These are phyloP conservation scores for Datura wrightii DNA, from an alignment of 257 asterid species.

Conservation along the genomic window DNA sequence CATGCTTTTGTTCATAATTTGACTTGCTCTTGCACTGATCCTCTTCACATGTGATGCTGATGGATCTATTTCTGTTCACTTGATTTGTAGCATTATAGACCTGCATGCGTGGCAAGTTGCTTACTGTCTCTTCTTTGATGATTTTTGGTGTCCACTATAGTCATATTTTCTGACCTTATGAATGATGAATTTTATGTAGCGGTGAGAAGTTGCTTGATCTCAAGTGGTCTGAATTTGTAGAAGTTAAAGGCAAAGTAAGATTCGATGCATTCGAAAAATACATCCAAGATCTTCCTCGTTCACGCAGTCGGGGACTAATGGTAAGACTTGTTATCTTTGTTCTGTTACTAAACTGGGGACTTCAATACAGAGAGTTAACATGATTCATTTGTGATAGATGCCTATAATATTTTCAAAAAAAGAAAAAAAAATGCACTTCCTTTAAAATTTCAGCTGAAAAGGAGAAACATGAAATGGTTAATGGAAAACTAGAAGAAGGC, in stretches of 20 bases:
- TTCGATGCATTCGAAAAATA: conserved; percentile 39
- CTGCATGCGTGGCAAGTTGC: not conserved
- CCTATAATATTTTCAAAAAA: not conserved
- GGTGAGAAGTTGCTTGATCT: conserved; percentile 47
- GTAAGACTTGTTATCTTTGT: conserved; percentile 37
- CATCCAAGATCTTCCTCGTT: conserved; percentile 41
- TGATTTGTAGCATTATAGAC: conserved; percentile 19
- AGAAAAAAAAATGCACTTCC: conserved; percentile 3
- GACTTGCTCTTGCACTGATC: not conserved
- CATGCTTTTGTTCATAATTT: conserved; percentile 3
- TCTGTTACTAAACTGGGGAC: not conserved
- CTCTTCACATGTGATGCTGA: not conserved
- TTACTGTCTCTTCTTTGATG: conserved; percentile 15
- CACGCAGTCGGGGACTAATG: conserved; percentile 44
- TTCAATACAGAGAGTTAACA: not conserved
- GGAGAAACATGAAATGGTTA: conserved; percentile 14
- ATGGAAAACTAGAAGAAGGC: not conserved
- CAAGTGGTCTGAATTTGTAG: conserved; percentile 41
- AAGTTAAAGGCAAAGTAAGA: conserved; percentile 41
- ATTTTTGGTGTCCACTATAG: not conserved
- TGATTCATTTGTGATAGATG: conserved; percentile 24
- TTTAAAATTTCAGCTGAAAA: conserved; percentile 24
- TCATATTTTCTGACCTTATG: conserved; percentile 32
- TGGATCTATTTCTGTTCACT: conserved; percentile 15
- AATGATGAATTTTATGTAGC: conserved; percentile 34